These are phyloP conservation scores for Sphagnum magellanicum DNA, from an alignment of 228 moss, liverwort and hornwort genomes.

Conservation along the genomic window DNA sequence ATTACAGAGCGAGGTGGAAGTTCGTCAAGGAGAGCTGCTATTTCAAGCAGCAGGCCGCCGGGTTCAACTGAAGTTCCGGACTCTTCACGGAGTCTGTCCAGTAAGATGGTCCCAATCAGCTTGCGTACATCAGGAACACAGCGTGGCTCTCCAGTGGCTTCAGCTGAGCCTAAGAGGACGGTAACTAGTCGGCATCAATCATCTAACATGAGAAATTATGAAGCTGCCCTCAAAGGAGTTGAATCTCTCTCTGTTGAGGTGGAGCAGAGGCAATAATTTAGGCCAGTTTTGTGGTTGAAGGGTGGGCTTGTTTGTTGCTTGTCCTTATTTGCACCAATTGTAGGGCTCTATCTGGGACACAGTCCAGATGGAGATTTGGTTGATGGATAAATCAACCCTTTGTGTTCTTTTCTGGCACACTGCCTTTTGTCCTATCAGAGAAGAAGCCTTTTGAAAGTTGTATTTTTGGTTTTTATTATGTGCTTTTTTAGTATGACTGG, in stretches of 20 bases:
- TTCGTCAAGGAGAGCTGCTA: constrained; percentile 53
- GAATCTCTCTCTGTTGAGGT: constrained; percentile 22
- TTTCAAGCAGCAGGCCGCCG: constrained; percentile 39
- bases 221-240: constrained; percentile 23
- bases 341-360: no score
- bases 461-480: no score
- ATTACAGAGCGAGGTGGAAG: constrained; percentile 53
- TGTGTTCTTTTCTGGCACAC: no score
- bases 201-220: constrained; percentile 19
- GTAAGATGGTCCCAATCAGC: constrained; percentile 62
- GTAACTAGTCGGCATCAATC: constrained; percentile 30
- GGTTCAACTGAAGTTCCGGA: constrained; percentile 34
- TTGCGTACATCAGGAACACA: constrained; percentile 50
- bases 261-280: constrained; percentile 12
- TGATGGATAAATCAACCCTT: no score
- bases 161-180: constrained; percentile 61
- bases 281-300: constrained; percentile 15
- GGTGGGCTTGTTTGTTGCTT: no score
- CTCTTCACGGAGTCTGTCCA: constrained; percentile 40
- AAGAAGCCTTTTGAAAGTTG: no score
- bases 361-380: no score
- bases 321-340: no score
- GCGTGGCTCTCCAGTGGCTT: constrained; percentile 54
- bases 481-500: no score
- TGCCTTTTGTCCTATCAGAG: no score